Evolutionary conservation across 1,284 basidiomycete species (phyloP), one percentile per base, ranked within the genome.

Genomic region (Hypsizygus ulmarius): DNA sequence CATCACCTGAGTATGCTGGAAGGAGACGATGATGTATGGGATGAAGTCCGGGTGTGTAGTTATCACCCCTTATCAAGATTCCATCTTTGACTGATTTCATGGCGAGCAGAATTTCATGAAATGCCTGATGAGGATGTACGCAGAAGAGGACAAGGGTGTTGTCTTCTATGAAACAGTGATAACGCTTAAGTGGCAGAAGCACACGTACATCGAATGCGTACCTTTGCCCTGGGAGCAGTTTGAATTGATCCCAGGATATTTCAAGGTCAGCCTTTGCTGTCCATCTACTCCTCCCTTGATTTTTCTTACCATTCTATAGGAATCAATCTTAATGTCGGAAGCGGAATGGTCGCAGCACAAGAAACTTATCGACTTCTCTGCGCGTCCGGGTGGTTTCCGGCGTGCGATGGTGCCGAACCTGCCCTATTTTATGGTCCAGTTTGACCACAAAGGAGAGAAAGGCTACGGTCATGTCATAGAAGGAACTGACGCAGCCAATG

Each of bases 381-480:
- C 81, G 6, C 79, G 93, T 1, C 90, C 92, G 0, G 93, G 93
- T 16, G 93, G 93, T 3, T 97, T 97, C 73, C 75, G 93, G 39
- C 79, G 93, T 1, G 84, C 90, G 30, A 90, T 99, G 84, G 96
- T 99, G 4, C 85, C 95, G 1, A 94, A 97, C 59, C 70, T 99
- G 36, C 97, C 97, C 0, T 99, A 99, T 71, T 99, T 99, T 64
- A 95, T 95, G 87, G 90, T 99, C 1, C 90, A 93, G 60, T 99
- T 95, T 70, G 97, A 99, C 69, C 81, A 99, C 71, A 95, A 93
- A 61, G 95, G 96, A 25, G 93, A 96, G 68, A 93, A 91, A 64
- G 94, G 94, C 1, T 99, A 94, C 63, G 97, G 97, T 0, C 97
- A 99, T 66, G 89, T 97, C 49, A 96, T 97, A 52, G 94, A 97